Evolutionary conservation across 2,329 filamentous ascomycete species (phyloP), one percentile per base, ranked within the genome.

Genomic region (Aspergillus aculeatinus): DNA sequence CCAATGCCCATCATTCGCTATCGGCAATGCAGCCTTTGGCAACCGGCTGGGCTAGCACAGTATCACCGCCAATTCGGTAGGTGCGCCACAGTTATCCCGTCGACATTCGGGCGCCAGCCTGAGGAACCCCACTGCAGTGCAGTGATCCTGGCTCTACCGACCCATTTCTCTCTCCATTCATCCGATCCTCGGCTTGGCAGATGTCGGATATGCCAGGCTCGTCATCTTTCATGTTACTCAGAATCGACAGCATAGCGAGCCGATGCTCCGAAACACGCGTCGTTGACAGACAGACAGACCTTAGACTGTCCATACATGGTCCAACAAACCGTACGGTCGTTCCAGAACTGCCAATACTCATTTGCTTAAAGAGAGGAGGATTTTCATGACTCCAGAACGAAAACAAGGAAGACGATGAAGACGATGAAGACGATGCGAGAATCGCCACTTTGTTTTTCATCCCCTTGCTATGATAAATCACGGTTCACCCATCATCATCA

Each of bases 91-190:
- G n/a, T 27, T 53, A 12, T 47, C 53, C 57, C 59, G 49, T 63
- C 62, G 58, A 55, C 27, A 55, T 11, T 59, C 57, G 58, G 60
- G 55, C 55, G 44, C 57, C 57, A 58, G 60, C 35, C 39, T 57
- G 42, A 48, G 49, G 50, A 29, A 59, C 53, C 44, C 42, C 16
- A 60, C 60, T 54, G 55, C 61, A 54, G 57, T 55, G 50, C 60
- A 51, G 58, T 51, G 35, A 61, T 53, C 51, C 44, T 47, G 59
- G 53, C 49, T 49, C 55, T 54, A 54, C 55, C 54, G 39, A 44
- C 35, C 27, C 51, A 21, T 58, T 51, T 35, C 49, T 59, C 52
- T 54, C 52, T 54, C 59, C 53, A 27, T 48, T 31, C 52, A 50
- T 60, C 59, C 53, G 55, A 47, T 55, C 57, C 49, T 51, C 54